Percentiles rank a stretch among this genome's conserved stretches.
These are phyloP conservation scores for Pichia sp. DNA, from an alignment of 1,139 yeast genomes.

Conservation along the genomic window DNA sequence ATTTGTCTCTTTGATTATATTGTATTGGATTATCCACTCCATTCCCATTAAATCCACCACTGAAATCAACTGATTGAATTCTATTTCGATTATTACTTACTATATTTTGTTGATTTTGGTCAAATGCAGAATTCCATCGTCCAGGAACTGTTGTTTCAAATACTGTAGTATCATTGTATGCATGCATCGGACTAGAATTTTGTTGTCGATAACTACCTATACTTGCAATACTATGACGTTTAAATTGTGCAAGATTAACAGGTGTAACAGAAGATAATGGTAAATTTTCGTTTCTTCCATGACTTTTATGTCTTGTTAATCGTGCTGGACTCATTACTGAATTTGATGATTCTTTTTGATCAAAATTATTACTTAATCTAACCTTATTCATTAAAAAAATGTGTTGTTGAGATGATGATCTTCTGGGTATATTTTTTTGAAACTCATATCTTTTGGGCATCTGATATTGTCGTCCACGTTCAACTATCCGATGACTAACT, in stretches of 20 bases:
- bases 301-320: background rate
- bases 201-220: background rate
- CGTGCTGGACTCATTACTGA: conserved; percentile 1
- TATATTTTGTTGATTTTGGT: conserved; percentile 1
- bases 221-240: conserved; percentile 21
- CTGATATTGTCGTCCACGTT: conserved; percentile 26
- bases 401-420: conserved; percentile 11
- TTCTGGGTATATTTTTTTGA: conserved; percentile 19
- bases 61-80: background rate
- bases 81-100: background rate
- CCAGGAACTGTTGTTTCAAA: conserved; percentile 21
- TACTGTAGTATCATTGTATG: conserved; percentile 24
- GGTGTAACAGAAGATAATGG: conserved; percentile 1
- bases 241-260: conserved; percentile 16
- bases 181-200: conserved; percentile 17
- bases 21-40: too few species aligned
- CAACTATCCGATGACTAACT: too few species aligned
- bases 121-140: conserved; percentile 6
- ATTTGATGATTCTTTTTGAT: too few species aligned
- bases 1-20: too few species aligned
- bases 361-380: too few species aligned
- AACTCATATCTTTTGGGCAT: conserved; percentile 26
- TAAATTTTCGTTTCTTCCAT: conserved; percentile 1
- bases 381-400: conserved; percentile 1
- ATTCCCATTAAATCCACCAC: too few species aligned